Evolutionary conservation across 2,329 filamentous ascomycete species (phyloP), one percentile per base, ranked within the genome.

Genomic region (Colletotrichum neosansevieriae): DNA sequence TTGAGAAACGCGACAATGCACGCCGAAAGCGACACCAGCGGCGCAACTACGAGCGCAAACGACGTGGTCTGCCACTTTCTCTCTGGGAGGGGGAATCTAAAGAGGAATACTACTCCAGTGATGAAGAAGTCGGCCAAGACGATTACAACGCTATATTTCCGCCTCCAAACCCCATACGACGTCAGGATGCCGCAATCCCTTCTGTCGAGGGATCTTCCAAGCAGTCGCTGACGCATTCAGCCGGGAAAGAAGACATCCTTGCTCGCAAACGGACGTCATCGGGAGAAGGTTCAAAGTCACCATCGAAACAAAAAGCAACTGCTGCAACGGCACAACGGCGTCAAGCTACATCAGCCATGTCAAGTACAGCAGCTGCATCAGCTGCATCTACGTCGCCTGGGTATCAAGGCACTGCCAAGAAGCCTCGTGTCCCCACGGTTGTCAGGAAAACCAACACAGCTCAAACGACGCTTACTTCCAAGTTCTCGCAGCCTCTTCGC

Each of bases 371-470:
- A 29, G 29, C 56, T 47, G 29, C 19, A 15, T 36, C 63, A n/a
- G 6, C 44, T 13, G 32, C 38, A 6, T 19, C 58, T n/a, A 56
- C 56, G 6, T 32, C 19, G 11, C 64, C 51, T 13, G 77, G 76
- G 9, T 79, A 79, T 63, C 75, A 78, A 70, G 78, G 79, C 29
- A 79, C 79, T 51, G 78, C 77, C 15, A 75, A 77, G 62, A 79
- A 72, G 58, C 68, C 73, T 10, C 13, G 32, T 13, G 24, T 38
- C 10, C 49, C 21, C 10, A 60, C 47, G 36, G 6, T 29, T 2
- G 11, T 12, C 15, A 53, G 29, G n/a, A 68, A 47, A 24, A 7
- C 32, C 21, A 29, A 19, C 4, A 13, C n/a, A 21, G 24, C 11
- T 21, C 63, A 17, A 19, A 21, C 32, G 17, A n/a, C 47, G 15